phyloP scores from a whole-genome alignment of 108 stramenopile species.

The Nitzschia palea region DNA sequence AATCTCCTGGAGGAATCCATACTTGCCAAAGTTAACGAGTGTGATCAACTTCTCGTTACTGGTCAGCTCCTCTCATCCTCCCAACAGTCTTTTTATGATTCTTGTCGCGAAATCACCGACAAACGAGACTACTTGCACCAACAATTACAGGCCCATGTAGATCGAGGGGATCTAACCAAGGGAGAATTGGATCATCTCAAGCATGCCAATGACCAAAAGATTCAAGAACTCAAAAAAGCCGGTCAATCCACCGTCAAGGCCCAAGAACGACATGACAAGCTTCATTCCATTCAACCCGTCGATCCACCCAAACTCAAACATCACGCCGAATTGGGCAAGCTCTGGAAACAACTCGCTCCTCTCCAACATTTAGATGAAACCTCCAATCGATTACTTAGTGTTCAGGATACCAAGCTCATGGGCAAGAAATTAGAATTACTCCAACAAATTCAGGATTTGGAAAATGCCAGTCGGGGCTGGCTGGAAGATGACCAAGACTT shows the following conservation, averaged over 20 bases:
- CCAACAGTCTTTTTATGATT: constrained; percentile 86
- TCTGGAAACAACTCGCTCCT: constrained; percentile 66
- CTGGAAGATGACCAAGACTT: constrained; percentile 85
- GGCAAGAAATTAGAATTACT: constrained; percentile 68
- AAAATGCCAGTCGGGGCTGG: constrained; percentile 68
- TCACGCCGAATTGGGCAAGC: constrained; percentile 56
- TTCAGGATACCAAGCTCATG: constrained; percentile 70
- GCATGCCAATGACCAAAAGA: constrained; percentile 52
- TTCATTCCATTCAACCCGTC: constrained; percentile 35
- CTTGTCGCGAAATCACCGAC: constrained; percentile 48
- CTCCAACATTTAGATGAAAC: constrained; percentile 55
- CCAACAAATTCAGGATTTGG: constrained; percentile 61
- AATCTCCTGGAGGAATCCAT: constrained; percentile 33
- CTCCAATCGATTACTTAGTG: constrained; percentile 58
- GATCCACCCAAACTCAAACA: constrained; percentile 60
- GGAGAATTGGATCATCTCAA: constrained; percentile 46
- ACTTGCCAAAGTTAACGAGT: constrained; percentile 38
- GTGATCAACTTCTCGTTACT: constrained; percentile 77
- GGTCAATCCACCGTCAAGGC: constrained; percentile 47
- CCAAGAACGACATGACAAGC: constrained; percentile 52
- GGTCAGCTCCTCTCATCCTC: constrained; percentile 50
- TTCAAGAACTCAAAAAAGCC: constrained; percentile 4
- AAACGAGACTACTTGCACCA: constrained; percentile 63
- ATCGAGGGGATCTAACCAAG: constrained; percentile 65
- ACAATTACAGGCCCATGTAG: constrained; percentile 64